Percentiles rank a stretch among this genome's conserved stretches.
Conservation (phyloP, 2,329 filamentous ascomycete genomes). For the Penicillium sp. region DNA sequence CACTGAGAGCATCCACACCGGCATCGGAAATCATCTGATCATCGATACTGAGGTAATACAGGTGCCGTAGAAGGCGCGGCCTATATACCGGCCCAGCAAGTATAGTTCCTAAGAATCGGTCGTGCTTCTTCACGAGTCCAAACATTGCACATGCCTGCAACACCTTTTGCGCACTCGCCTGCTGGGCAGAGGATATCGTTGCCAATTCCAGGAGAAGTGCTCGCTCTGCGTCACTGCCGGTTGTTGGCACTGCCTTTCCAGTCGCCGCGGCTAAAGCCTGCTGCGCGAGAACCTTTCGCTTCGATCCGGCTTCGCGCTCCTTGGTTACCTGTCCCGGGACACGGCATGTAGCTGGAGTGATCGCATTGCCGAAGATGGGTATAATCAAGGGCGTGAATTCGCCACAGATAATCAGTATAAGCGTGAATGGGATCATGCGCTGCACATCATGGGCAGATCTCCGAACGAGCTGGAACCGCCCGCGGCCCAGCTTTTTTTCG, state of each 20-base stretch:
- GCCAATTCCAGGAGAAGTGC: constrained; percentile 33
- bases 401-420: constrained; percentile 77
- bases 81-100: constrained; percentile 53
- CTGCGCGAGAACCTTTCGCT: constrained; percentile 37
- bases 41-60: constrained; percentile 70
- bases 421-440: constrained; percentile 76
- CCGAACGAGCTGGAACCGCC: constrained; percentile 70
- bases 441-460: constrained; percentile 72
- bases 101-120: constrained; percentile 45
- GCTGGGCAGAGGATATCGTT: constrained; percentile 25
- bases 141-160: constrained; percentile 42
- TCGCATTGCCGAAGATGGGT: constrained; percentile 65
- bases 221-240: constrained; percentile 36
- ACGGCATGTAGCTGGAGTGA: constrained; percentile 80
- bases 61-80: constrained; percentile 55
- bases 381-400: constrained; percentile 86
- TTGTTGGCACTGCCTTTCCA: constrained; percentile 18
- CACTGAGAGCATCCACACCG: constrained; percentile 61
- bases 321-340: constrained; percentile 74
- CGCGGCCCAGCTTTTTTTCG: constrained; percentile 56
- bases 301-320: constrained; percentile 58
- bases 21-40: constrained; percentile 70
- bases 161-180: constrained; percentile 30
- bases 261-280: constrained; percentile 27
- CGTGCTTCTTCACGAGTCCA: constrained; percentile 39